Evolutionary conservation across 148 eudicot species (phyloP), one percentile per base, ranked within the genome.

Genomic region (Vaccinium corymbosum): DNA sequence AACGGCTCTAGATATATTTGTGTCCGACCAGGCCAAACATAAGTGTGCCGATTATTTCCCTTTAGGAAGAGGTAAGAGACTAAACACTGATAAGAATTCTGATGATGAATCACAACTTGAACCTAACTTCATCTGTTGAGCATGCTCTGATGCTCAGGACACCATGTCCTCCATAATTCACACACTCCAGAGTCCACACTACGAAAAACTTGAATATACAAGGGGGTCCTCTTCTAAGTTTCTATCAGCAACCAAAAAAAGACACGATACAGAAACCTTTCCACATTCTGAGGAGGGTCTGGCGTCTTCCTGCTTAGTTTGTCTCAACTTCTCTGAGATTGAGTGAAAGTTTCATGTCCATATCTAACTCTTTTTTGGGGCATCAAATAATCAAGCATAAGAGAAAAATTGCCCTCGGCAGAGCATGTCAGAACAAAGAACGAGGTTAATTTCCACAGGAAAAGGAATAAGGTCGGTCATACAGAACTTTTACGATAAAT

Each of bases 401-500:
- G 46, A 17, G 7, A 59, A 35, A 80, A 6, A 19, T 59, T 19
- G 13, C 3, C 73, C 16, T 1, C 11, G 15, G 55, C 55, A 10
- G 1, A 29, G 73, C 38, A 27, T 35, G 27, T 14, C 17, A 48
- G 50, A 74, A 1, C 15, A 9, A 50, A 55, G 27, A 6, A 55
- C 12, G 48, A 64, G 64, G 78, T 32, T 17, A 29, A 70, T 27
- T 50, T 79, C 81, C 48, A 55, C 38, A 52, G 49, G 12, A 76
- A 0, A 76, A 35, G 8, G 52, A 19, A 38, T 2, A 53, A 82
- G 14, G n/a, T 6, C 4, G 20, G 53, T 14, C 1, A 25, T 49
- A n/a, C 1, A 11, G 46, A 61, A 72, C 35, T 82, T 81, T 89
- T 75, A 94, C 42, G 87, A 83, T 15, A 81, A 71, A 86, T 66